Evolutionary conservation across 2,329 filamentous ascomycete species (phyloP).

Genomic region (Aplosporella prunicola): DNA sequence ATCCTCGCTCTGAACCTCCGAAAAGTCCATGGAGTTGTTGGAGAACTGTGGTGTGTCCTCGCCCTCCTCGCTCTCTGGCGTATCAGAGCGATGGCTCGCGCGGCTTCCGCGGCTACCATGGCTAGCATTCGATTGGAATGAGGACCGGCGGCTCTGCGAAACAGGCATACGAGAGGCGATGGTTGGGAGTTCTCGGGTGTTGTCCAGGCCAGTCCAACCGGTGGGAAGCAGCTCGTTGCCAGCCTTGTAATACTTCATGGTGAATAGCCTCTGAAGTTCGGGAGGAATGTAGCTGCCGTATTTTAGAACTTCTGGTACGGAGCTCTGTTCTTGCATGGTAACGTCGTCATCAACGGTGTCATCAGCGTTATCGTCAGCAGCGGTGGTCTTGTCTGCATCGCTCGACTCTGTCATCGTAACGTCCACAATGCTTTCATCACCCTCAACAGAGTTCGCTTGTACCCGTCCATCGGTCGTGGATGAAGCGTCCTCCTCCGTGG

Average conservation of each 20-base stretch:
- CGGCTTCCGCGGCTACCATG: constrained; percentile 1
- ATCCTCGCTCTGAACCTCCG: constrained; percentile 27
- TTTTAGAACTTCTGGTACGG: constrained; percentile 43
- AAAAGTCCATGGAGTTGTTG: constrained; percentile 18
- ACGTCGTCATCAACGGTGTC: constrained; percentile 16
- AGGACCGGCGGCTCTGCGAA: constrained; percentile 23
- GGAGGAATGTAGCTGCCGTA: constrained; percentile 53
- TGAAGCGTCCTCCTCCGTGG: constrained; percentile 53
- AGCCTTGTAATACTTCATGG: constrained; percentile 55
- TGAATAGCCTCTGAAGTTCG: constrained; percentile 56
- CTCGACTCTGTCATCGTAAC: constrained; percentile 67
- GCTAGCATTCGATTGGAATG: constrained; percentile 22
- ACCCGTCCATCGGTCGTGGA: constrained; percentile 62
- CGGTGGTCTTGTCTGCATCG: constrained; percentile 22
- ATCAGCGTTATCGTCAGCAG: constrained; percentile 16
- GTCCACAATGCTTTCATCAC: constrained; percentile 85
- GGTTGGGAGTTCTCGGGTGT: constrained; percentile 49
- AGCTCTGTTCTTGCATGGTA: constrained; percentile 25
- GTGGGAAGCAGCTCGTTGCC: constrained; percentile 54
- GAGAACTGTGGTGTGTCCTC: constrained; percentile 23
- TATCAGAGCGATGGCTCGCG: constrained; percentile 1
- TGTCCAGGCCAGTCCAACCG: constrained; percentile 56
- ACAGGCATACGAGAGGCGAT: constrained; percentile 38
- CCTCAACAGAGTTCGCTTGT: constrained; percentile 68
- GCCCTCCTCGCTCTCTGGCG: constrained; percentile 21